Base-by-base conservation (phyloP, 2,329 filamentous ascomycete species). In the Chrysoporthe cubensis region DNA sequence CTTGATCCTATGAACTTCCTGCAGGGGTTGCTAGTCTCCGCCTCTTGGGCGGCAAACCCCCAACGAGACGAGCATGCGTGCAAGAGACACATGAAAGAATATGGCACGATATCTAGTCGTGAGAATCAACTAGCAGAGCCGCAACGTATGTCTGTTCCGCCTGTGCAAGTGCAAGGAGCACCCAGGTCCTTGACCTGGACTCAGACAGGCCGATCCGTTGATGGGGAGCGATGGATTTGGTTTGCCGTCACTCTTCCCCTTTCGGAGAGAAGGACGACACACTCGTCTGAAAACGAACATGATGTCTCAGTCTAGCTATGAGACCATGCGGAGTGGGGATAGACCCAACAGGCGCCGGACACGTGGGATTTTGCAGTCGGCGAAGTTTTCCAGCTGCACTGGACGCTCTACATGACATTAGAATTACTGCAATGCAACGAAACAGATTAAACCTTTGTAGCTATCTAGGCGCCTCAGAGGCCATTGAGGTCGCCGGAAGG, bases 241-340 rank as follows among this genome's bases (percentile, higher is more conserved):
- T 37, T 37, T 48, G 59, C 43, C 59, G 43, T 61, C 43, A 48
- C 42, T 46, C 9, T 61, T 61, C 26, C 59, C 59, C 43, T 44
- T 61, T 62, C 46, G 26, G 44, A 40, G 42, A 40, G 44, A 54
- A 32, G 42, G 44, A 61, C 43, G 43, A 59, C 37, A 40, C 16
- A 32, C 13, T 9, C 42, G 43, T 52, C 46, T 59, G 63, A 60
- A 59, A 42, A 37, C 56, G 40, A 48, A 61, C 56, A 66, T 62
- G 42, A 59, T 69, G 68, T 69, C 68, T 69, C 66, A 69, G 54
- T 61, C 66, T 54, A 64, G 42, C 58, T 50, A 63, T 66, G 65
- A 56, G 58, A 68, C 48, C 42, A 26, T 65, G 65, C 52, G 26
- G 42, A 67, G 42, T 50, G 40, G 52, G 57, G 42, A 57, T 57